A percentile compares a stretch with the other conserved stretches of the same genome.
These are phyloP conservation scores for Colletotrichum limetticola DNA, from an alignment of 2,329 filamentous ascomycete species.

Conservation along the genomic window DNA sequence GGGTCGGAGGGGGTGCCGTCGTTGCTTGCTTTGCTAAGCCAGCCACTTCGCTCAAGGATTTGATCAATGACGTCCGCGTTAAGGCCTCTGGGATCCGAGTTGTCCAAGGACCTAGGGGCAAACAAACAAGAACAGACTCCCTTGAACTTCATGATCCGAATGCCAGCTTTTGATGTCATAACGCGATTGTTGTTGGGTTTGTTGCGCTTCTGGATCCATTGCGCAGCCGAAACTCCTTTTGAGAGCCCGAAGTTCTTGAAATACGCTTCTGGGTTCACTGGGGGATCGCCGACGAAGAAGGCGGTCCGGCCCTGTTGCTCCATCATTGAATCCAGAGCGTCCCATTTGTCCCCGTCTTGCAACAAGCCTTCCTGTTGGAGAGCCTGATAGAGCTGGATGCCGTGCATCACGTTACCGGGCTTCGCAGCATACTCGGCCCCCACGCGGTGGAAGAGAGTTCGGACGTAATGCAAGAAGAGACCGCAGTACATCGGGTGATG, in stretches of 20 bases:
- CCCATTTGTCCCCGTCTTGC: constrained; percentile 33
- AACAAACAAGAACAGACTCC: not conserved
- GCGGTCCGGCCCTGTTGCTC: constrained; percentile 33
- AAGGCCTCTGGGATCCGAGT: constrained; percentile 3
- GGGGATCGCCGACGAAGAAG: constrained; percentile 39
- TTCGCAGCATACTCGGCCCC: constrained; percentile 33
- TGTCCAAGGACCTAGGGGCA: not conserved
- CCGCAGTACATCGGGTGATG: constrained; percentile 38
- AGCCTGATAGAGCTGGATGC: constrained; percentile 39
- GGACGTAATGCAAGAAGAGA: constrained; percentile 37
- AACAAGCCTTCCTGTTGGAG: constrained; percentile 37
- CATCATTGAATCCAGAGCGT: constrained; percentile 1
- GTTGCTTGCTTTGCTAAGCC: not conserved
- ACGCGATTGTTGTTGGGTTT: constrained; percentile 4
- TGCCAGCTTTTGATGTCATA: constrained; percentile 26
- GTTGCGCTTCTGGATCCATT: constrained; percentile 35
- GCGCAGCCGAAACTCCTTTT: constrained; percentile 35
- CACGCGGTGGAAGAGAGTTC: constrained; percentile 25
- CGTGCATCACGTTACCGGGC: constrained; percentile 35
- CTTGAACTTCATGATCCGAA: constrained; percentile 34
- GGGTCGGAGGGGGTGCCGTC: not conserved
- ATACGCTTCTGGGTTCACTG: constrained; percentile 36
- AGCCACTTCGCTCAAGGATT: constrained; percentile 6
- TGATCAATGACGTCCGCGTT: constrained; percentile 3
- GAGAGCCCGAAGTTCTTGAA: constrained; percentile 39